These are phyloP conservation scores for Gaultheria prostrata DNA, from an alignment of 148 eudicot genomes.

Conservation along the genomic window DNA sequence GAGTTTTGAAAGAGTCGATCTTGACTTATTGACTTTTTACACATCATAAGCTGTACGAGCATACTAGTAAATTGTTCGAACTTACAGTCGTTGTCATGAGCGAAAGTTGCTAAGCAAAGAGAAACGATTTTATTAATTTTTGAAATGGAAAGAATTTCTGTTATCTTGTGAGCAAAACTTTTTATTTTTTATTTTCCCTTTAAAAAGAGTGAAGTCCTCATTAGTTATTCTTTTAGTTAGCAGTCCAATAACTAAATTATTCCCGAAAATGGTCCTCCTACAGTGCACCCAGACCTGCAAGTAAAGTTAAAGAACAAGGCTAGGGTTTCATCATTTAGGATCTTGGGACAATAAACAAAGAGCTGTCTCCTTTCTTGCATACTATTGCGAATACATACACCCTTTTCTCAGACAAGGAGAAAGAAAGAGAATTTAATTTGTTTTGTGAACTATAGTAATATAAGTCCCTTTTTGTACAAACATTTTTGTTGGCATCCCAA, in stretches of 20 bases:
- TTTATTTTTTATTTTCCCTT: not conserved
- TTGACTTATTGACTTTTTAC: not conserved
- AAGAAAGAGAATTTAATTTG: not conserved
- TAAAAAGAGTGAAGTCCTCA: not conserved
- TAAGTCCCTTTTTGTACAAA: not conserved
- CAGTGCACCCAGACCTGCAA: not conserved
- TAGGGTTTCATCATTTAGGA: not conserved
- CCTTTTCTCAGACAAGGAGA: slow-evolving; percentile 17
- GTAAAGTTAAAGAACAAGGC: not conserved
- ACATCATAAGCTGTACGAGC: not conserved
- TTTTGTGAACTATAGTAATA: not conserved
- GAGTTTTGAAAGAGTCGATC: not conserved
- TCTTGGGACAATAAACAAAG: not conserved
- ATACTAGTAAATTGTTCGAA: not conserved
- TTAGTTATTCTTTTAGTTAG: not conserved
- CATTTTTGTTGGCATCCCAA: slow-evolving; percentile 9
- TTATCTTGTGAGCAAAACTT: not conserved
- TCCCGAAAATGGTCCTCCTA: not conserved
- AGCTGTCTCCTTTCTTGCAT: slow-evolving; percentile 16
- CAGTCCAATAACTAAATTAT: not conserved
- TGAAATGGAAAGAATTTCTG: not conserved
- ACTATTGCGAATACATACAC: slow-evolving; percentile 13
- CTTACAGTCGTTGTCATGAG: not conserved
- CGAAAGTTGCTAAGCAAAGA: too few species aligned
- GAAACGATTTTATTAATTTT: too few species aligned